These are phyloP conservation scores for Crucihimalaya himalaica DNA, from an alignment of 345 rosid genomes.

Conservation along the genomic window DNA sequence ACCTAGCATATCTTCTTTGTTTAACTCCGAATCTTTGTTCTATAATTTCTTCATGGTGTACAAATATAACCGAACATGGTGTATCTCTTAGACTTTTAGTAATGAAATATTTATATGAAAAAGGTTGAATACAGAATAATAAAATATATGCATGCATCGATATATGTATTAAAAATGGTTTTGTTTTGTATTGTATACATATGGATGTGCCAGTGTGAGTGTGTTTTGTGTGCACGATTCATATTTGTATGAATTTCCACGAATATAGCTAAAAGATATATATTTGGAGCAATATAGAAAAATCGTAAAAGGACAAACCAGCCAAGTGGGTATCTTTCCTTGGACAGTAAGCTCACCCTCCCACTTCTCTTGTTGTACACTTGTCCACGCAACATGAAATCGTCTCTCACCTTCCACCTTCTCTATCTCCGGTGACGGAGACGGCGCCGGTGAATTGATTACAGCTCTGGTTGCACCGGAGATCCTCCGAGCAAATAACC, in stretches of 20 bases:
- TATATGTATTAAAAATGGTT: not conserved
- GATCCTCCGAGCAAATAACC: constrained; percentile 30
- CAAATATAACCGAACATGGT: not conserved
- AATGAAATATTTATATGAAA: not conserved
- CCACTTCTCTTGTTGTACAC: constrained; percentile 76
- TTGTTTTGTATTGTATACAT: not conserved
- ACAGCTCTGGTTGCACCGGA: constrained; percentile 43
- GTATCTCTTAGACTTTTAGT: not conserved
- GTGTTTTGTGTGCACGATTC: constrained; percentile 38
- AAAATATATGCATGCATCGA: not conserved
- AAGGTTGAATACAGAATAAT: not conserved
- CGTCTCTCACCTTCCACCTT: not conserved
- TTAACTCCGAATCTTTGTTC: not conserved
- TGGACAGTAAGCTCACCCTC: constrained; percentile 77
- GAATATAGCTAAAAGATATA: not conserved
- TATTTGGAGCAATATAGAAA: not conserved
- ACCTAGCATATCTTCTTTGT: not conserved
- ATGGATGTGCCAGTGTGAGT: constrained; percentile 17
- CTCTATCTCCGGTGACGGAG: constrained; percentile 42
- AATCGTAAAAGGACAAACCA: constrained; percentile 53
- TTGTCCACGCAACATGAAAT: constrained; percentile 82
- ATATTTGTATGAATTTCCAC: constrained; percentile 10
- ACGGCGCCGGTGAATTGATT: constrained; percentile 15
- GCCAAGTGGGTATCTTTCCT: constrained; percentile 89
- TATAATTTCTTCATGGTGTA: not conserved